These are phyloP conservation scores for Penicillium pulvis DNA, from an alignment of 495 filamentous ascomycete species.

Conservation along the genomic window DNA sequence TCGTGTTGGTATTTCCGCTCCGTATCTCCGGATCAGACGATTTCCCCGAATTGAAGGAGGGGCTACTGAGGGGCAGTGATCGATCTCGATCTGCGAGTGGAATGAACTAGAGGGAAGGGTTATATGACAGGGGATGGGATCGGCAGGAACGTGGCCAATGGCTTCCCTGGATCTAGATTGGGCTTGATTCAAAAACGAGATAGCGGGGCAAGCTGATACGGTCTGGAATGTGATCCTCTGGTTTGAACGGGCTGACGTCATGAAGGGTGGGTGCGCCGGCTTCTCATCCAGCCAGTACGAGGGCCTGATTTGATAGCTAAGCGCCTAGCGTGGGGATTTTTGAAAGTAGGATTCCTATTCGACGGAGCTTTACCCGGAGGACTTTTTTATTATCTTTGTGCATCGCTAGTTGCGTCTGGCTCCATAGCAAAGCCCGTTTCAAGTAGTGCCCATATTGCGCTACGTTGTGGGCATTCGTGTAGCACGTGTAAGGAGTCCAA, in stretches of 20 bases:
- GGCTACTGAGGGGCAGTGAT: background rate
- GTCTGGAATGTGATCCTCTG: background rate
- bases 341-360: background rate
- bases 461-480: background rate
- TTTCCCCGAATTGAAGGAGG: background rate
- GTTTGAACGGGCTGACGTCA: slow-evolving; percentile 5
- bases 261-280: background rate
- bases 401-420: background rate
- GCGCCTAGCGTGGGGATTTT: background rate
- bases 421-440: background rate
- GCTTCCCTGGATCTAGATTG: background rate
- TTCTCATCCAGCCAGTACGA: slow-evolving; percentile 2
- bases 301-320: background rate
- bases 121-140: background rate
- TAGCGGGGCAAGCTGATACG: background rate
- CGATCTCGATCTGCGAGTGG: slow-evolving; percentile 5
- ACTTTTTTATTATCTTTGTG: background rate
- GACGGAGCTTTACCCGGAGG: background rate
- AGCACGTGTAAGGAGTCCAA: background rate
- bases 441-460: background rate
- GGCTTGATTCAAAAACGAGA: background rate
- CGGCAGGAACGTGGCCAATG: slow-evolving; percentile 1
- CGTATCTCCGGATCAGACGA: background rate
- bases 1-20: background rate
- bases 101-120: slow-evolving; percentile 18